phyloP scores from a whole-genome alignment of 2,329 filamentous ascomycete genomes.

The Aspergillus pseudotamarii region DNA sequence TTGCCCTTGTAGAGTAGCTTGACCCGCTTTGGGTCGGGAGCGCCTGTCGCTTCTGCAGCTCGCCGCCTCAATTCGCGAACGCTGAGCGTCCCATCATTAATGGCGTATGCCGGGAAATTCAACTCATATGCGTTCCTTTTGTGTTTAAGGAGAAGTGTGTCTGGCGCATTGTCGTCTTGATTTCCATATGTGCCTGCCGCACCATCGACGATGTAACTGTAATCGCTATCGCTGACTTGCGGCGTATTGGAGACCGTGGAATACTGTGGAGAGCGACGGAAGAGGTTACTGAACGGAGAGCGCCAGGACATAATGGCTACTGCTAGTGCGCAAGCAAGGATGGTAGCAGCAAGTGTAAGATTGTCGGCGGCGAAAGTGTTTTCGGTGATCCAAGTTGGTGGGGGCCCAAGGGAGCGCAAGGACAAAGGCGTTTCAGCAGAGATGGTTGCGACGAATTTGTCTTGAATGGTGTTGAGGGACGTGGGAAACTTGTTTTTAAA shows the following conservation, averaged over 20 bases:
- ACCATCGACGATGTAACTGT: conserved; percentile 39
- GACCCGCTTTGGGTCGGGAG: conserved; percentile 40
- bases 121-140: conserved; percentile 46
- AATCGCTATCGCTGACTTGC: conserved; percentile 42
- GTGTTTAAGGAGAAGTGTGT: conserved; percentile 48
- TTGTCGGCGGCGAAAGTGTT: conserved; percentile 24
- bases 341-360: conserved; percentile 27
- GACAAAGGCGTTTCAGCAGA: conserved; percentile 23
- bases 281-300: conserved; percentile 32
- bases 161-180: conserved; percentile 39
- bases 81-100: conserved; percentile 48
- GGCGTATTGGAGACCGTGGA: conserved; percentile 31
- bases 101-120: conserved; percentile 50
- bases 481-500: conserved; percentile 35
- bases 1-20: conserved; percentile 52
- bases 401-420: conserved; percentile 17
- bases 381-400: conserved; percentile 18
- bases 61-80: conserved; percentile 45
- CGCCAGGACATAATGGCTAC: conserved; percentile 34
- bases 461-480: conserved; percentile 36
- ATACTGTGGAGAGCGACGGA: conserved; percentile 37
- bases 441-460: conserved; percentile 31
- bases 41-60: conserved; percentile 42
- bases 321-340: conserved; percentile 32
- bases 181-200: conserved; percentile 19